Conservation (phyloP, 495 filamentous ascomycete genomes). For the Penicillium fimorum region DNA sequence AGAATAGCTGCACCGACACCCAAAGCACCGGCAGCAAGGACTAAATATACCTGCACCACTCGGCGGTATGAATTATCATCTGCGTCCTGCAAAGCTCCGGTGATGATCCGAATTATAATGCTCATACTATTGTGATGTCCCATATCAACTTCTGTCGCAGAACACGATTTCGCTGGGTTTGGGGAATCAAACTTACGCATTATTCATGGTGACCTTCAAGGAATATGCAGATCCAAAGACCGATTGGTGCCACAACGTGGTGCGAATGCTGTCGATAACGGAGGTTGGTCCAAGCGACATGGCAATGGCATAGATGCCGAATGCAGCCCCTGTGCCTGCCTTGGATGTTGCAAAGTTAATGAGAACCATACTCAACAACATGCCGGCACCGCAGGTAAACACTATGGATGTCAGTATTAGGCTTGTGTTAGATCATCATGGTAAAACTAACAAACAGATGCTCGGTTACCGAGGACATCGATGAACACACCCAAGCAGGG, state of each 20-base stretch:
- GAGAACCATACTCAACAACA: conserved; percentile 42
- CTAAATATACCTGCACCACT: conserved; percentile 42
- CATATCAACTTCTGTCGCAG: conserved; percentile 2
- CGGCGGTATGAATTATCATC: conserved; percentile 40
- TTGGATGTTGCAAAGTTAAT: conserved; percentile 36
- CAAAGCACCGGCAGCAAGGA: conserved; percentile 31
- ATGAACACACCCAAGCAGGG: conserved; percentile 44
- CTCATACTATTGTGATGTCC: conserved; percentile 33
- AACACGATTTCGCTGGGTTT: too few relatives aligned
- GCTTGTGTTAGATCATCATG: background rate
- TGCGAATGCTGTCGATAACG: conserved; percentile 47
- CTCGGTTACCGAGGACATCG: conserved; percentile 44
- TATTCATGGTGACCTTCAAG: conserved; percentile 47
- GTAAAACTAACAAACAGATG: conserved; percentile 36
- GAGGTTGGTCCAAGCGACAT: conserved; percentile 40
- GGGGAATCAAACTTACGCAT: conserved; percentile 27
- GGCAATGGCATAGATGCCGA: conserved; percentile 46
- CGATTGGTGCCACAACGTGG: conserved; percentile 43
- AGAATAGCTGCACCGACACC: conserved; percentile 33
- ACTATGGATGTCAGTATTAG: conserved; percentile 18
- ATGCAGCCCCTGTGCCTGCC: conserved; percentile 40
- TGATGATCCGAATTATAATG: conserved; percentile 45
- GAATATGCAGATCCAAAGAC: conserved; percentile 47
- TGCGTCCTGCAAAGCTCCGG: conserved; percentile 44
- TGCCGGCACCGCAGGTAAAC: conserved; percentile 36